Base-by-base conservation (phyloP, 2,329 filamentous ascomycete genomes). In the Aspergillus aculeatus region DNA sequence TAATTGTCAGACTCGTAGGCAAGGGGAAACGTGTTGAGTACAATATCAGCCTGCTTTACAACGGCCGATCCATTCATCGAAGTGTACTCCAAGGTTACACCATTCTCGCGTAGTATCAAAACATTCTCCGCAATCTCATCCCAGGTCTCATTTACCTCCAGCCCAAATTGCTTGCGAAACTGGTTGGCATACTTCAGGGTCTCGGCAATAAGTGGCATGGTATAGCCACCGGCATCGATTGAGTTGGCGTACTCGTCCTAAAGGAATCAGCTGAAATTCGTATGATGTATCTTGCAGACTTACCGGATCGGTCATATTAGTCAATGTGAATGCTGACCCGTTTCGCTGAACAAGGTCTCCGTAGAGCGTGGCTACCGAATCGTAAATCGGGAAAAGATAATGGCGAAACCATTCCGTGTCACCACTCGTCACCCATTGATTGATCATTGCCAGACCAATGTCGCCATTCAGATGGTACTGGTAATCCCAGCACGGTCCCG, bases 391-490 rank as follows among this genome's bases (percentile, higher is more conserved):
- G 60, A 86, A 84, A 10, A 88, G 78, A 4, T 80, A 74, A 2
- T 81, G 72, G 19, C 80, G 79, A 73, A 88, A 87, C 59, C 79
- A 81, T 2, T 80, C 68, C 1, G 78, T 81, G 67, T 89, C 84
- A 16, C 86, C 86, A 50, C 83, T 86, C 1, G 82, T 80, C 16
- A 84, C 78, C 76, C 82, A 86, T 61, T 88, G 84, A 56, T 88
- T 86, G 65, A 84, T 80, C 60, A 88, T 77, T 1, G 84, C 80
- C 31, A 89, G 76, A 0, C 84, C 86, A 64, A 90, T 89, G 64
- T 90, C 88, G 7, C 86, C 86, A 65, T 90, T 90, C 41, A 90
- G 66, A 70, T 90, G 88, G 66, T 90, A 91, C 69, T 90, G 82
- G 64, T 90, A 90, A 71, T 90, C 87, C 66, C 86, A 88, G 71